phyloP scores from a whole-genome alignment of 2,329 filamentous ascomycete species.

The Fusarium cicatricum region DNA sequence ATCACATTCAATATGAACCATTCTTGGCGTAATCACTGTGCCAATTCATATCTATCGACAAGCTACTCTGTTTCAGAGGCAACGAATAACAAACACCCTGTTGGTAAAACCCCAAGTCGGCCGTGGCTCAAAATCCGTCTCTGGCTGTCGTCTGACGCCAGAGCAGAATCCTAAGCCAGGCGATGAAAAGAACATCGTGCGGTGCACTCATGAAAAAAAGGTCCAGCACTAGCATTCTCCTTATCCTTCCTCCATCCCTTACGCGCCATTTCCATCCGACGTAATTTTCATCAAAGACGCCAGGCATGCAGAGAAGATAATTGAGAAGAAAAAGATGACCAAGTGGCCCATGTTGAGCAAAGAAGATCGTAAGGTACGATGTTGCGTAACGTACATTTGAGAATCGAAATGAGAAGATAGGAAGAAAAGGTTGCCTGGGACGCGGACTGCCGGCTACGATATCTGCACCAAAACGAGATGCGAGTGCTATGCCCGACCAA shows the following conservation, averaged over 20 bases:
- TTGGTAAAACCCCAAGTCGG: conserved; percentile 33
- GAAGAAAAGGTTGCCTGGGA: conserved; percentile 28
- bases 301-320: conserved; percentile 34
- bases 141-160: neutral
- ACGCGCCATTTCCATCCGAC: conserved; percentile 37
- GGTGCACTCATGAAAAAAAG: conserved; percentile 20
- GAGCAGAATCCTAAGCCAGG: conserved; percentile 10
- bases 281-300: conserved; percentile 39
- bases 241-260: conserved; percentile 24
- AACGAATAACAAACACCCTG: conserved; percentile 32
- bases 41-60: conserved; percentile 36
- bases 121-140: conserved; percentile 5
- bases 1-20: neutral
- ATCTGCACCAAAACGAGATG: conserved; percentile 22
- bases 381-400: conserved; percentile 48
- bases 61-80: conserved; percentile 22
- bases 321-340: conserved; percentile 34
- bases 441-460: conserved; percentile 23
- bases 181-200: conserved; percentile 37
- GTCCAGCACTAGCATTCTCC: conserved; percentile 25
- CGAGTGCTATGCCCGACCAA: conserved; percentile 26
- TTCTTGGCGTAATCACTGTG: conserved; percentile 17
- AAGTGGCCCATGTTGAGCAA: conserved; percentile 37
- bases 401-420: conserved; percentile 45
- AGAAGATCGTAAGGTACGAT: conserved; percentile 47